Evolutionary conservation across 164 flowering plant species (phyloP).

Genomic region (Magnolia kwangsiensis): DNA sequence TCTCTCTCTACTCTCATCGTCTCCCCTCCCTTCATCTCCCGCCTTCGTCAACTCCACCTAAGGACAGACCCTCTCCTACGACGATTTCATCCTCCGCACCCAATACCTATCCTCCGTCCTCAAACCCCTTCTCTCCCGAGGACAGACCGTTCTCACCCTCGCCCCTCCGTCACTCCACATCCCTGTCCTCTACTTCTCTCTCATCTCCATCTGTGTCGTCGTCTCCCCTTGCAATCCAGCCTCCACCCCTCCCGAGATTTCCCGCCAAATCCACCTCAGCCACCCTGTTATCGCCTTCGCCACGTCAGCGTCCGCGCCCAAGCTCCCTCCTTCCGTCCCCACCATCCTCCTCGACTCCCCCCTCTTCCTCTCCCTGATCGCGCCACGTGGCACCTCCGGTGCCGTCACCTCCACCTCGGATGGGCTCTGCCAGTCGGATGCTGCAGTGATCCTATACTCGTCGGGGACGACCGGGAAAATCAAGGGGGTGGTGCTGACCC

Average conservation of each 20-base stretch:
- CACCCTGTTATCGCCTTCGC: conserved; percentile 59
- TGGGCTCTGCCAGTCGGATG: conserved; percentile 37
- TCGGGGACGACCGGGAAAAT: conserved; percentile 70
- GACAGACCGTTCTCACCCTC: conserved; percentile 52
- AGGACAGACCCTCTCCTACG: conserved; percentile 32
- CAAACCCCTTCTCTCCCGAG: conserved; percentile 23
- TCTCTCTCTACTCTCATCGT: conserved; percentile 41
- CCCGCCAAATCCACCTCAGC: conserved; percentile 43
- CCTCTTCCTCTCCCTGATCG: conserved; percentile 13
- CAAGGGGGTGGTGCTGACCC: conserved; percentile 63
- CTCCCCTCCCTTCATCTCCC: conserved; percentile 17
- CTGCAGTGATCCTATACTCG: conserved; percentile 60
- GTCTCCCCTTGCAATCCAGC: conserved; percentile 67
- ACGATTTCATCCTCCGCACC: conserved; percentile 23
- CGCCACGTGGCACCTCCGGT: not conserved
- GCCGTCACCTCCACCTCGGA: no score
- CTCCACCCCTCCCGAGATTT: conserved; percentile 42
- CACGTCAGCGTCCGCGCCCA: conserved; percentile 28
- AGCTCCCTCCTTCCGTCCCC: conserved; percentile 27
- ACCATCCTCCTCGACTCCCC: conserved; percentile 29
- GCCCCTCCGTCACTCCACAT: conserved; percentile 36
- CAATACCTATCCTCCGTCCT: conserved; percentile 36
- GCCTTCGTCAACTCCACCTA: conserved; percentile 45
- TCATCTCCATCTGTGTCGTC: conserved; percentile 57
- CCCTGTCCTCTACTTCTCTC: conserved; percentile 58